Percentiles rank a stretch among this genome's conserved stretches.
These are phyloP conservation scores for Saccharomyces hybrid DNA, from an alignment of 1,139 yeast genomes.

Conservation along the genomic window DNA sequence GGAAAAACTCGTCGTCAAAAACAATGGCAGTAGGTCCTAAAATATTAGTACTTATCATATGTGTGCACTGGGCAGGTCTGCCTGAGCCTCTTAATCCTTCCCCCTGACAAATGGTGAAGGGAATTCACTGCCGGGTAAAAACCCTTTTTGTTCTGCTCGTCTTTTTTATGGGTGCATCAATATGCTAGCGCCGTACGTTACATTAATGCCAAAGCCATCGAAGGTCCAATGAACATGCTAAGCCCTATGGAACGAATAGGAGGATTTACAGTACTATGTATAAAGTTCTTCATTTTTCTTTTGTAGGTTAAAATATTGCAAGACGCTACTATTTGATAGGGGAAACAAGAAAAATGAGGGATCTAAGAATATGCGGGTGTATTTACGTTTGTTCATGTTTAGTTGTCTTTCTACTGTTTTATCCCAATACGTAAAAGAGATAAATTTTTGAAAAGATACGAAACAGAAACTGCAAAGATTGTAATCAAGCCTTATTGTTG, in stretches of 20 bases:
- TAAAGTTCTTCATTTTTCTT: not conserved
- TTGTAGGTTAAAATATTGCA: not conserved
- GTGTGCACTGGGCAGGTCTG: not conserved
- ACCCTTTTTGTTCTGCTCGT: not conserved
- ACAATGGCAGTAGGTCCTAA: not conserved
- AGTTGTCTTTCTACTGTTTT: no score
- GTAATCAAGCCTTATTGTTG: no score
- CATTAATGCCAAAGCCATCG: not conserved
- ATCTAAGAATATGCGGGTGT: no score
- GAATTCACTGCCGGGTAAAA: not conserved
- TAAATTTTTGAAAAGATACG: no score
- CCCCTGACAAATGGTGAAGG: not conserved
- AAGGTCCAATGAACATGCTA: not conserved
- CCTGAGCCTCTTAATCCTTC: not conserved
- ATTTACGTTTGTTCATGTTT: no score
- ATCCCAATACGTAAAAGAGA: no score
- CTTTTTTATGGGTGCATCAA: not conserved
- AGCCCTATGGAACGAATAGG: not conserved
- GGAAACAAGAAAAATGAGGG: not conserved
- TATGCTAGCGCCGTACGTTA: not conserved
- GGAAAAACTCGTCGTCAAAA: not conserved
- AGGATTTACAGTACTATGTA: not conserved
- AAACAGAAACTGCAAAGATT: no score
- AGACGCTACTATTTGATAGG: not conserved
- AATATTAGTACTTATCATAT: not conserved